A percentile compares a stretch with the other conserved stretches of the same genome.
phyloP scores from a whole-genome alignment of 1,284 basidiomycete genomes.

The Apiotrichum gracile region DNA sequence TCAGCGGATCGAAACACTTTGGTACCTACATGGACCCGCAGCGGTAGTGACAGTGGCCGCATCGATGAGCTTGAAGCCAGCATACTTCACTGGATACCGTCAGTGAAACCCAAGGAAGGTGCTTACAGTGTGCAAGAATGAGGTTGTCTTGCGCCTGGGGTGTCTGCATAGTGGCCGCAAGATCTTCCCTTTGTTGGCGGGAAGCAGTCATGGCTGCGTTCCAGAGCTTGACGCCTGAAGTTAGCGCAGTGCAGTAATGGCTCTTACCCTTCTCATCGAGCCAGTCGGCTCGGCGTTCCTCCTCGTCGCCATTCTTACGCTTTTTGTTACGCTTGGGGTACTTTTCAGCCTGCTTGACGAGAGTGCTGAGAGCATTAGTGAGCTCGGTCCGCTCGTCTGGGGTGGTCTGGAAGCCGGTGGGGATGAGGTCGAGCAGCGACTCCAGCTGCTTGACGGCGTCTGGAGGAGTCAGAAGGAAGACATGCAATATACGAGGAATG shows the following conservation, averaged over 20 bases:
- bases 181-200: background rate
- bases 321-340: background rate
- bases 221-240: slow-evolving; percentile 9
- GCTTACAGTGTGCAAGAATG: slow-evolving; percentile 1
- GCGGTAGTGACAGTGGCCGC: background rate
- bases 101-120: background rate
- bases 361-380: background rate
- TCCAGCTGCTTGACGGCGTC: background rate
- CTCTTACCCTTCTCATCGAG: slow-evolving; percentile 7
- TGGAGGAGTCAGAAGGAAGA: background rate
- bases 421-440: background rate
- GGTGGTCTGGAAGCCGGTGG: slow-evolving; percentile 1
- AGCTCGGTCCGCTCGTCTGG: background rate
- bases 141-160: background rate
- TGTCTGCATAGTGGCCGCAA: background rate
- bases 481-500: background rate
- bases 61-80: slow-evolving; percentile 6
- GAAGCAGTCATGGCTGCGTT: background rate
- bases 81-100: slow-evolving; percentile 3
- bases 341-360: background rate
- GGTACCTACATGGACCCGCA: slow-evolving; percentile 2
- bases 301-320: slow-evolving; percentile 1
- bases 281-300: slow-evolving; percentile 1
- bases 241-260: background rate
- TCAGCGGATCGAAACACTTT: background rate